Percentiles rank a stretch among this genome's conserved stretches.
phyloP scores from a whole-genome alignment of 176 grass and related monocot genomes.

The Carex scoparia region DNA sequence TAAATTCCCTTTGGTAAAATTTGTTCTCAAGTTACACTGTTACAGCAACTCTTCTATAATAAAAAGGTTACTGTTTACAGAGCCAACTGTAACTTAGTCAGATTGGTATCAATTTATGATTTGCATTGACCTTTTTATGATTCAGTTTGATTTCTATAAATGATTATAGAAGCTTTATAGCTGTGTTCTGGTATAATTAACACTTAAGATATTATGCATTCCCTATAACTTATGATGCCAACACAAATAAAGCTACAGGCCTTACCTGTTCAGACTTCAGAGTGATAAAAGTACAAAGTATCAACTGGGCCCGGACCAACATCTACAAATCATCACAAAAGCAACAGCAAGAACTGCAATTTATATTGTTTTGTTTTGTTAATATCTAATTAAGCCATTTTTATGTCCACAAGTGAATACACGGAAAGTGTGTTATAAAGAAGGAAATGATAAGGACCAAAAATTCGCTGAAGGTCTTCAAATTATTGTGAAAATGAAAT shows the following conservation, averaged over 20 bases:
- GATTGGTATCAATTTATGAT: constrained; percentile 2
- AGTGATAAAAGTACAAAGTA: constrained; percentile 8
- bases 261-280: constrained; percentile 8
- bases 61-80: not conserved
- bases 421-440: not conserved
- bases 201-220: constrained; percentile 8
- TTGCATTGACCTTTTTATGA: not conserved
- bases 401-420: constrained; percentile 7
- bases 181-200: constrained; percentile 10
- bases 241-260: not conserved
- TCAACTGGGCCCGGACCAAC: not conserved
- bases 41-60: not conserved
- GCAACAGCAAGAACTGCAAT: not conserved
- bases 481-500: constrained; percentile 25
- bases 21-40: not conserved
- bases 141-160: not conserved
- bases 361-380: not conserved
- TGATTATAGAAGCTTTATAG: constrained; percentile 12
- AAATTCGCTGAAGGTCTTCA: not conserved
- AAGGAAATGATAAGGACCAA: constrained; percentile 3
- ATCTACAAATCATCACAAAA: not conserved
- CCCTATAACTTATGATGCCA: not conserved
- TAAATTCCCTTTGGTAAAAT: not conserved
- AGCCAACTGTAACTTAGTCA: not conserved
- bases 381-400: not conserved